These are phyloP conservation scores for Podospora pseudoanserina DNA, from an alignment of 495 filamentous ascomycete species.

Conservation along the genomic window DNA sequence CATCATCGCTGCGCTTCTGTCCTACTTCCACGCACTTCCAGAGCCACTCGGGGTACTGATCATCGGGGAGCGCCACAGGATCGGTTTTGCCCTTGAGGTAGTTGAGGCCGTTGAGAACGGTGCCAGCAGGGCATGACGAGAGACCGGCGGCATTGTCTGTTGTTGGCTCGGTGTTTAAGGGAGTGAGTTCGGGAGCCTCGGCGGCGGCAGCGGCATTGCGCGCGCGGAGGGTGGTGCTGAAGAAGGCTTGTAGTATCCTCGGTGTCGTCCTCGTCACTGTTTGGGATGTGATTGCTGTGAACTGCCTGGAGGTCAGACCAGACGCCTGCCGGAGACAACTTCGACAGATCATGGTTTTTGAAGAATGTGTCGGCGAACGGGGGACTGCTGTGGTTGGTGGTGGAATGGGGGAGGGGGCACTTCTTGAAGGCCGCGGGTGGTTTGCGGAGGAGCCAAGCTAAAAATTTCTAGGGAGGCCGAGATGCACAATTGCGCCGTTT, in stretches of 20 bases:
- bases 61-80: conserved; percentile 71
- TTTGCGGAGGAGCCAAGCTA: conserved; percentile 22
- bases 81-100: conserved; percentile 74
- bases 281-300: conserved; percentile 14
- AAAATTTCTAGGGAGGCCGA: conserved; percentile 44
- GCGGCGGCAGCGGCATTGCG: conserved; percentile 30
- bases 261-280: not conserved
- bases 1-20: conserved; percentile 39
- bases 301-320: conserved; percentile 18
- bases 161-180: conserved; percentile 19
- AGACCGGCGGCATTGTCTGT: conserved; percentile 22
- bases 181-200: conserved; percentile 21
- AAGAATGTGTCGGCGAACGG: conserved; percentile 6
- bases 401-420: not conserved
- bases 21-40: conserved; percentile 69
- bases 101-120: conserved; percentile 72
- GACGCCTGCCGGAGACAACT: conserved; percentile 43
- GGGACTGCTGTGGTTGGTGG: not conserved
- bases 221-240: conserved; percentile 32
- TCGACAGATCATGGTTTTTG: conserved; percentile 45
- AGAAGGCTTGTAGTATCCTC: conserved; percentile 12
- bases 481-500: conserved; percentile 25
- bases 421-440: conserved; percentile 11
- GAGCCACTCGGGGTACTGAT: conserved; percentile 88
- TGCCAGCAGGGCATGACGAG: conserved; percentile 61